phyloP scores from a whole-genome alignment of 306 rosid genomes.

The Boehmeria nivea region DNA sequence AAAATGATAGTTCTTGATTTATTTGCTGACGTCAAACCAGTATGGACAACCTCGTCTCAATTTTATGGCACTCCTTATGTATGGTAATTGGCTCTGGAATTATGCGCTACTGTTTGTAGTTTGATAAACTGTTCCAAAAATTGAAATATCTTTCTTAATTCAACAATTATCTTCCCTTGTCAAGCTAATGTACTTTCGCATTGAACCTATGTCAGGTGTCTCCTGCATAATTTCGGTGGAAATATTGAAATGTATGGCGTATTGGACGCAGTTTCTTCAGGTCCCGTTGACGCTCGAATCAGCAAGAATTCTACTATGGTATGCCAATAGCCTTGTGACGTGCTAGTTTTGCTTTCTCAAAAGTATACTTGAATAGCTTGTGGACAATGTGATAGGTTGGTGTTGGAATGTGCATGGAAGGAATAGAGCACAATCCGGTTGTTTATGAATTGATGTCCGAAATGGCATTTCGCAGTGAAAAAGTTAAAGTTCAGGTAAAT shows the following conservation, averaged over 20 bases:
- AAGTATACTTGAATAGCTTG: neutral
- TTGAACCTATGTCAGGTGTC: slow-evolving; percentile 54
- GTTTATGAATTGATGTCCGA: slow-evolving; percentile 84
- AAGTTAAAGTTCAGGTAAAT: slow-evolving; percentile 61
- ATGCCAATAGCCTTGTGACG: slow-evolving; percentile 12
- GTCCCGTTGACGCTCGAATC: slow-evolving; percentile 80
- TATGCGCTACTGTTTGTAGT: slow-evolving; percentile 12
- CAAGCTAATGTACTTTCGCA: neutral
- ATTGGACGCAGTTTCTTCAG: slow-evolving; percentile 68
- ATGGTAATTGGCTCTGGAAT: slow-evolving; percentile 50
- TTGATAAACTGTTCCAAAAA: slow-evolving; percentile 7
- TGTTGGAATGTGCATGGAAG: slow-evolving; percentile 99
- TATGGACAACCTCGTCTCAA: slow-evolving; percentile 81
- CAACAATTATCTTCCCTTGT: neutral
- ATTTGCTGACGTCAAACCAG: slow-evolving; percentile 91
- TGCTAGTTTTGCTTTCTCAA: too few relatives aligned
- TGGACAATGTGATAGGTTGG: slow-evolving; percentile 54
- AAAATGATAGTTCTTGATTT: slow-evolving; percentile 97
- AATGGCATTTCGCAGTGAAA: slow-evolving; percentile 80
- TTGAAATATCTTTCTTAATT: neutral
- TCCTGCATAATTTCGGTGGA: slow-evolving; percentile 95
- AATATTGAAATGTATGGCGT: slow-evolving; percentile 95
- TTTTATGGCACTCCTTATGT: slow-evolving; percentile 91
- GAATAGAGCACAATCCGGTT: slow-evolving; percentile 88
- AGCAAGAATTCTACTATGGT: slow-evolving; percentile 92